These are phyloP conservation scores for Leucocoprinus sp. DNA, from an alignment of 768 basidiomycete genomes.

Conservation along the genomic window DNA sequence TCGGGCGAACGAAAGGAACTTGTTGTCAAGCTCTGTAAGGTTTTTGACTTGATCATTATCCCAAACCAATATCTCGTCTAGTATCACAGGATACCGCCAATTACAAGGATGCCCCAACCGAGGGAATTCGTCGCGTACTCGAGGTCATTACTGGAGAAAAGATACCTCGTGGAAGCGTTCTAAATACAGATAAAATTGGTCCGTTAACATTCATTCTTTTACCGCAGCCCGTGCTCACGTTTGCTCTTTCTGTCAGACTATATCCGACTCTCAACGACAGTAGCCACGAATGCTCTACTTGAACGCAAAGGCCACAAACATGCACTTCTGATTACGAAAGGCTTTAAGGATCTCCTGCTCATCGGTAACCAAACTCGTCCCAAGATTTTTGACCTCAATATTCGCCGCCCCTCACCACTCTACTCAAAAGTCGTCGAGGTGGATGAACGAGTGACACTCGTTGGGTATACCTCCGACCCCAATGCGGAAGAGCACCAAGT, in stretches of 20 bases:
- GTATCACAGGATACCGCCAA: conserved; percentile 86
- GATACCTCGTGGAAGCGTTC: conserved; percentile 56
- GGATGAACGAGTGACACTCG: conserved; percentile 90
- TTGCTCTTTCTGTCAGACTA: conserved; percentile 47
- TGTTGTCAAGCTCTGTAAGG: conserved; percentile 83
- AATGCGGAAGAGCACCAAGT: conserved; percentile 67
- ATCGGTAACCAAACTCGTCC: conserved; percentile 96
- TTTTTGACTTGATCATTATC: neutral
- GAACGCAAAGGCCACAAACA: conserved; percentile 93
- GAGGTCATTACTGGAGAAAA: conserved; percentile 65
- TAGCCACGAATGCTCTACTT: conserved; percentile 92
- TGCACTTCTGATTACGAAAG: conserved; percentile 84
- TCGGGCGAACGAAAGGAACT: conserved; percentile 58
- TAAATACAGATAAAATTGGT: conserved; percentile 82
- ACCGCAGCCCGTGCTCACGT: too few species aligned
- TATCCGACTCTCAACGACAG: conserved; percentile 87
- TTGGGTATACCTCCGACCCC: conserved; percentile 90
- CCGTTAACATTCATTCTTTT: too few species aligned
- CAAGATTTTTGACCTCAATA: conserved; percentile 90
- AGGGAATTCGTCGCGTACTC: conserved; percentile 82
- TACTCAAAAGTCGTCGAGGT: conserved; percentile 70
- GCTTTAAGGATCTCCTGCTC: conserved; percentile 84
- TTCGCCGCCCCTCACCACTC: conserved; percentile 66
- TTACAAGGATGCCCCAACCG: conserved; percentile 89
- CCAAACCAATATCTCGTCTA: conserved; percentile 20